Evolutionary conservation across 192 early-diverging fungal genomes (phyloP).

Genomic region (Rhizophagus prolifer): DNA sequence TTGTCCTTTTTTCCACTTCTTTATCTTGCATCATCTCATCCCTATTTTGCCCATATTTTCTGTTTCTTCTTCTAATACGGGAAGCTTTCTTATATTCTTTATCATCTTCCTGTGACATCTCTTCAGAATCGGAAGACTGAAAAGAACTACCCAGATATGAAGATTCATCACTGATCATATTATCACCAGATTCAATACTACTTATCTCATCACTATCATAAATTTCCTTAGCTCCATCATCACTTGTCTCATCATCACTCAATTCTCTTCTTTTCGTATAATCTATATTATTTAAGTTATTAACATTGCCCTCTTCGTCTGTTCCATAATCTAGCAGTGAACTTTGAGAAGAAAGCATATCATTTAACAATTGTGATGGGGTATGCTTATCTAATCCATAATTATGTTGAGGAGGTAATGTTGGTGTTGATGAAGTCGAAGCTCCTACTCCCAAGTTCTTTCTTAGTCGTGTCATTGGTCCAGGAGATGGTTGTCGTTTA

Average conservation of each 20-base stretch:
- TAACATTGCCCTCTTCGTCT: background rate
- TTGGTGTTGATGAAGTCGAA: background rate
- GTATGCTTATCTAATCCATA: background rate
- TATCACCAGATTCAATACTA: background rate
- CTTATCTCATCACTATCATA: background rate
- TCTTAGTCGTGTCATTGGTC: background rate
- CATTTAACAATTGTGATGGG: background rate
- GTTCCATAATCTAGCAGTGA: background rate
- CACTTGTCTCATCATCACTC: background rate
- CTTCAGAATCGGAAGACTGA: background rate
- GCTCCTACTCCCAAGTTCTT: background rate
- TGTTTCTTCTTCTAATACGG: background rate
- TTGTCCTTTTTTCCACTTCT: background rate
- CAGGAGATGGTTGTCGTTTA: background rate
- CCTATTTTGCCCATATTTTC: background rate
- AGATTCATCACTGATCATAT: slow-evolving; percentile 9
- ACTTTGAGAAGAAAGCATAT: slow-evolving; percentile 12
- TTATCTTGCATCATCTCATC: background rate
- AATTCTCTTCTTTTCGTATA: background rate
- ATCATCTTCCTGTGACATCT: background rate
- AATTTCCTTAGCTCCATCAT: background rate
- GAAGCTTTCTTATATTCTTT: background rate
- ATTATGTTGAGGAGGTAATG: background rate
- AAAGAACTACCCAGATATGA: slow-evolving; percentile 13
- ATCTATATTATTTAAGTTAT: background rate